A percentile compares a stretch with the other conserved stretches of the same genome.
Conservation (phyloP, 768 basidiomycete genomes). For the Wakefieldia striispora region DNA sequence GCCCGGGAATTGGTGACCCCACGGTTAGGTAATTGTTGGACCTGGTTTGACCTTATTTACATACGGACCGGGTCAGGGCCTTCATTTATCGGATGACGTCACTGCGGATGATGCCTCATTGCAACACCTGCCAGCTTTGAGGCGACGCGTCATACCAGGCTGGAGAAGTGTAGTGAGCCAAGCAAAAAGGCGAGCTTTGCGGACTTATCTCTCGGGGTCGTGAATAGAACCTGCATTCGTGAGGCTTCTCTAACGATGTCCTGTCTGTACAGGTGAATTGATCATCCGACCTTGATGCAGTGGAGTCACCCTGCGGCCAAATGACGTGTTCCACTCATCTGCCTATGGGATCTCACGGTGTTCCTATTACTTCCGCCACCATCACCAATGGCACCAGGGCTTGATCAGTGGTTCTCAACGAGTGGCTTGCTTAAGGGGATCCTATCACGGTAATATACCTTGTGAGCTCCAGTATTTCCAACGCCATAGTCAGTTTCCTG, state of each 20-base stretch:
- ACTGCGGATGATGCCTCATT: neutral
- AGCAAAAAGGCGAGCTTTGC: no score
- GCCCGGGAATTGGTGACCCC: neutral
- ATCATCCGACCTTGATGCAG: neutral
- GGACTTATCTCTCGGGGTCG: no score
- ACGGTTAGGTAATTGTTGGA: neutral
- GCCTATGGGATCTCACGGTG: neutral
- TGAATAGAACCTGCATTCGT: no score
- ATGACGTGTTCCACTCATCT: neutral
- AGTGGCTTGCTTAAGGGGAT: neutral
- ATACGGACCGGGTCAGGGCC: neutral
- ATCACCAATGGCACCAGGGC: neutral
- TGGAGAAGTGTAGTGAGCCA: no score
- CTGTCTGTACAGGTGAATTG: no score
- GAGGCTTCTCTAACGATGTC: no score
- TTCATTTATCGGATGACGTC: slow-evolving; percentile 25
- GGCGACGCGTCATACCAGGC: no score
- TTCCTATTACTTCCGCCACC: neutral
- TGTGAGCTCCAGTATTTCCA: neutral
- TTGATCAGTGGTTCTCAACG: neutral
- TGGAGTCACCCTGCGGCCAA: neutral
- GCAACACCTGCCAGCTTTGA: no score
- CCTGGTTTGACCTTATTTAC: slow-evolving; percentile 13
- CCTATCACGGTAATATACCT: neutral
- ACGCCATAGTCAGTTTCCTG: neutral